Conservation (phyloP, 2,329 filamentous ascomycete genomes). For the Esteya vermicola region DNA sequence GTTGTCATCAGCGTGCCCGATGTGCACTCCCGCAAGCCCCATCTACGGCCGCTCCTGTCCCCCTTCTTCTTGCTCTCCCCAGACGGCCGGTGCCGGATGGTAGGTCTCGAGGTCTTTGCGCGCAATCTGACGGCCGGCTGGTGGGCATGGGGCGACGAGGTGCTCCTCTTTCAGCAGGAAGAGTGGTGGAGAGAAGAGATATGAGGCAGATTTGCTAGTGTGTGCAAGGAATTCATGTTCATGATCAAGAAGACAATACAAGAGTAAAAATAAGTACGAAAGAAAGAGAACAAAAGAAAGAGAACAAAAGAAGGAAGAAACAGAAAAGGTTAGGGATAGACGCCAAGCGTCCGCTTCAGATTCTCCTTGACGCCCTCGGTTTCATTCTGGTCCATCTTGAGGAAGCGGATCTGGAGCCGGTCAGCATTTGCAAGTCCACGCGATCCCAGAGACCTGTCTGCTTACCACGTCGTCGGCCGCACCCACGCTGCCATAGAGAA, state of each 20-base stretch:
- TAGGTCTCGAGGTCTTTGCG: constrained; percentile 63
- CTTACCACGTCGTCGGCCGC: constrained; percentile 57
- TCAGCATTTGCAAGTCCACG: neutral
- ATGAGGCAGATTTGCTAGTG: neutral
- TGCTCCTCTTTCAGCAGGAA: constrained; percentile 49
- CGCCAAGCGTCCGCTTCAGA: constrained; percentile 34
- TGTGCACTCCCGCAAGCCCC: constrained; percentile 67
- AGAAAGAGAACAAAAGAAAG: neutral
- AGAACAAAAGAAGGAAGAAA: neutral
- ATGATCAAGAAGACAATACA: neutral
- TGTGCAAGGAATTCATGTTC: too few species aligned
- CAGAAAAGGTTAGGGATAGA: constrained; percentile 1
- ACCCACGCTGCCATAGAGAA: constrained; percentile 56
- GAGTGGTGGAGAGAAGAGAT: constrained; percentile 6
- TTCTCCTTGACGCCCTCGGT: constrained; percentile 45
- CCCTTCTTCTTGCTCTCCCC: constrained; percentile 11
- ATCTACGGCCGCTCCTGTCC: constrained; percentile 46
- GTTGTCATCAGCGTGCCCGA: constrained; percentile 60
- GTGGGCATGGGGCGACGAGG: constrained; percentile 69
- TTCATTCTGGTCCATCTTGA: constrained; percentile 46
- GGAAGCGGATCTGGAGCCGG: constrained; percentile 49
- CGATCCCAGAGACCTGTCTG: neutral
- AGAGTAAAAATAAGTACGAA: neutral
- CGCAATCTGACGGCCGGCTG: constrained; percentile 60
- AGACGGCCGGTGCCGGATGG: constrained; percentile 21